Evolutionary conservation across 148 eudicot species (phyloP), one percentile per base, ranked within the genome.

Genomic region (Rhododendron henanense): DNA sequence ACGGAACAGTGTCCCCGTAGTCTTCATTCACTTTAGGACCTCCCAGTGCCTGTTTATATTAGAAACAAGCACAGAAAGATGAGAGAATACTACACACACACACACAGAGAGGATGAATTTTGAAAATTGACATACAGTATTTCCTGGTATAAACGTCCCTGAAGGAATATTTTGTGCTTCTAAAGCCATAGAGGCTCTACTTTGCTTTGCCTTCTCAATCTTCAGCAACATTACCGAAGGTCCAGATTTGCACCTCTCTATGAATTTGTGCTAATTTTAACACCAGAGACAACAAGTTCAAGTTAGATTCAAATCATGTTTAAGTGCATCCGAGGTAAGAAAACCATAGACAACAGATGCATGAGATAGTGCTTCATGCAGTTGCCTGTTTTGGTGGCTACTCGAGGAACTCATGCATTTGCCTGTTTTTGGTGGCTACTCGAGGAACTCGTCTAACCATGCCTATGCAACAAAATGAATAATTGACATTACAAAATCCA

Each of bases 1-100:
- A 94, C 67, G 96, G 99, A 87, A 97, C 95, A 83, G 99, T 97
- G 86, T 90, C 96, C 83, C 94, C 96, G 80, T 88, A 93, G 80
- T 92, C 96, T 86, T 91, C 94, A 87, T 92, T 93, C 83, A 90
- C 81, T 83, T 86, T 89, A 73, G 88, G 92, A 85, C 90, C 92
- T 83, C 93, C 96, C 84, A 88, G 44, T 81, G 88, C 86, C 94
- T 91, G 82, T 88, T 61, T 45, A 53, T 59, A 73, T 74, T 23
- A 73, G 14, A 73, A 82, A 6, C 28, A 74, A 59, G 33, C 28
- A 87, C 39, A 28, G 23, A 23, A 86, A 81, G 57, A 44, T n/a
- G 14, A 78, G 77, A 63, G 33, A 73, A 11, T 33, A 28, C 63
- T 48, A 85, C 67, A 79, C 67, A 50, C 23, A 45, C 28, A 41